Conservation (phyloP, 441 rosid genomes). For the Codiaeum variegatum region DNA sequence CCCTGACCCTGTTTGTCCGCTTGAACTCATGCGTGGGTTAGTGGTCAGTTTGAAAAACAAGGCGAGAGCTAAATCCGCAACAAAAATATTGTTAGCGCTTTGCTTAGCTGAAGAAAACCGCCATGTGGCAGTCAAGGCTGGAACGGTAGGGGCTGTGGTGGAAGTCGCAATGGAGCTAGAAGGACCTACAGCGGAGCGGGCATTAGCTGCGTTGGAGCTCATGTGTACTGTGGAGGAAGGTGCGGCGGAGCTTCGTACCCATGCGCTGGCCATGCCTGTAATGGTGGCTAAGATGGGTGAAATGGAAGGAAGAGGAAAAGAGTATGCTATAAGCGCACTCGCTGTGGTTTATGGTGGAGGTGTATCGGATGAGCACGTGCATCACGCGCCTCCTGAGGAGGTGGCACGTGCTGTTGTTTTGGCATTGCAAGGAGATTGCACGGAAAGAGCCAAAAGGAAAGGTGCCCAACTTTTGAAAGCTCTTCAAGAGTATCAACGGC, state of each 20-base stretch:
- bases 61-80: conserved; percentile 53
- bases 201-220: conserved; percentile 75
- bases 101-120: conserved; percentile 70
- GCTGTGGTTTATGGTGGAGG: conserved; percentile 50
- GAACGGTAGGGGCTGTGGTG: conserved; percentile 63
- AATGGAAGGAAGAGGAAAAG: conserved; percentile 70
- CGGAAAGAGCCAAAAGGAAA: conserved; percentile 71
- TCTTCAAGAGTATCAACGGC: conserved; percentile 57
- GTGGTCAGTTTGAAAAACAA: conserved; percentile 46
- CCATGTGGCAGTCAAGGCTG: conserved; percentile 71
- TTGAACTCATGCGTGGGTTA: conserved; percentile 58
- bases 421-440: conserved; percentile 79
- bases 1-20: conserved; percentile 62
- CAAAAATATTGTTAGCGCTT: conserved; percentile 66
- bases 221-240: conserved; percentile 69
- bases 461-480: conserved; percentile 69
- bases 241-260: conserved; percentile 67
- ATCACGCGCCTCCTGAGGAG: conserved; percentile 76
- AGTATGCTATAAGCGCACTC: conserved; percentile 74
- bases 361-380: conserved; percentile 26
- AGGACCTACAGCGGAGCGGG: conserved; percentile 59
- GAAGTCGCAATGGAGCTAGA: conserved; percentile 67
- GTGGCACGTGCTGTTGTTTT: conserved; percentile 79
- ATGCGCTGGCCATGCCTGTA: conserved; percentile 78
- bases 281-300: conserved; percentile 90